Base-by-base conservation (phyloP, 1,284 basidiomycete genomes). In the Apiotrichum mycotoxinovorans region DNA sequence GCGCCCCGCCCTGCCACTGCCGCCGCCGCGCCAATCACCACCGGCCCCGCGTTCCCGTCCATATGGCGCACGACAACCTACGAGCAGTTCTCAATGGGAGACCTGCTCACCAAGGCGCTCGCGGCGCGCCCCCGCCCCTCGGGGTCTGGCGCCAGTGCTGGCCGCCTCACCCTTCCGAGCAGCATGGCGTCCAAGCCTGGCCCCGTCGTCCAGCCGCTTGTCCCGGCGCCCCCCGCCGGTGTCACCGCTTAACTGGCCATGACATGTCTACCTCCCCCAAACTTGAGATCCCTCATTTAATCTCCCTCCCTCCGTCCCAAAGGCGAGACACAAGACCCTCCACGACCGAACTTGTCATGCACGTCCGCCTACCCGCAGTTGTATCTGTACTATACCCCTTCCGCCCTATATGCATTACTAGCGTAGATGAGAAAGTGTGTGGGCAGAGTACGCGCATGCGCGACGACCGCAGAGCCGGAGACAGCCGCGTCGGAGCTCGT, bases 51-150 rank as follows among this genome's bases (percentile, higher is more conserved):
- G 11, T 51, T 60, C 46, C 42, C 53, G 23, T 46, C 60, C 2
- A 54, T 62, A n/a, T 67, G 66, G 65, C 58, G 59, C 40, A 60
- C 63, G 23, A 61, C 65, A n/a, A 65, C 60, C 22, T 62, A 62
- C 56, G 61, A 66, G 57, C 68, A 70, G 51, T 41, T 62, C 30
- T 56, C 56, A 18, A 70, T 74, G 40, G 71, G 71, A 17, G 64
- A 70, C 20, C 60, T 70, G 26, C 57, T 74, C 40, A 68, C 66
- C 26, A 69, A 72, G 58, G 71, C 72, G 17, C 58, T 74, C 11
- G 69, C 70, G 15, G 65, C 71, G 34, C 60, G 71, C 25, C 61
- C 66, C 2, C 58, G 53, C 35, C 56, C 58, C n/a, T 5, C 49
- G 23, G n/a, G 11, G 25, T 27, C 25, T 5, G 15, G 5, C 9